Evolutionary conservation across 768 basidiomycete genomes (phyloP).

Genomic region (Boletus barrowsii): DNA sequence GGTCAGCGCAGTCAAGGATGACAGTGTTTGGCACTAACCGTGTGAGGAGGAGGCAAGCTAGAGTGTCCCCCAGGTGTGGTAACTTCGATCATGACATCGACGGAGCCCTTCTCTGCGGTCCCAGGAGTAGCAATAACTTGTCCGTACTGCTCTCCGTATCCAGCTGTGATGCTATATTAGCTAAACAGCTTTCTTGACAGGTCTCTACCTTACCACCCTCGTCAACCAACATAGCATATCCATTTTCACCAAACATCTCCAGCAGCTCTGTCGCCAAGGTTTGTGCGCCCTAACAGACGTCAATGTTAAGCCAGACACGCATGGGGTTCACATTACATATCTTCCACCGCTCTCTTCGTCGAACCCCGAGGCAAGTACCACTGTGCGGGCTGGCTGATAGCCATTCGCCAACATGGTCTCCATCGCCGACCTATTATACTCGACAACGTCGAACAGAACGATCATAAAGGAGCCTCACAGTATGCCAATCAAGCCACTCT

Average conservation of each 20-base stretch:
- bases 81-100: conserved; percentile 64
- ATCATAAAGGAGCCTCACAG: conserved; percentile 37
- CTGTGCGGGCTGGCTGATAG: conserved; percentile 61
- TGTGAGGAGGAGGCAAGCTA: conserved; percentile 78
- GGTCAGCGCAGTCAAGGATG: conserved; percentile 5
- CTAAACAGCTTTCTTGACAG: neutral
- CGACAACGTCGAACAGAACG: neutral
- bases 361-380: conserved; percentile 67
- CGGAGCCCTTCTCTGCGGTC: conserved; percentile 71
- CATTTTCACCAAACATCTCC: conserved; percentile 63
- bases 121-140: conserved; percentile 57
- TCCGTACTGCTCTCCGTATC: conserved; percentile 50
- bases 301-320: neutral
- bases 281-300: conserved; percentile 48
- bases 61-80: conserved; percentile 80
- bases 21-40: conserved; percentile 40
- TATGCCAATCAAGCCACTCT: conserved; percentile 67
- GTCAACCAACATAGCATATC: conserved; percentile 78
- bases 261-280: conserved; percentile 47
- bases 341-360: conserved; percentile 68
- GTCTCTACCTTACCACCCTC: conserved; percentile 64
- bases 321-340: conserved; percentile 31
- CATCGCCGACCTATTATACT: conserved; percentile 42
- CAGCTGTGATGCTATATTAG: conserved; percentile 34
- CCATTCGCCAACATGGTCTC: conserved; percentile 62